Evolutionary conservation across 345 rosid genomes (phyloP).

Genomic region (Linum tenue): DNA sequence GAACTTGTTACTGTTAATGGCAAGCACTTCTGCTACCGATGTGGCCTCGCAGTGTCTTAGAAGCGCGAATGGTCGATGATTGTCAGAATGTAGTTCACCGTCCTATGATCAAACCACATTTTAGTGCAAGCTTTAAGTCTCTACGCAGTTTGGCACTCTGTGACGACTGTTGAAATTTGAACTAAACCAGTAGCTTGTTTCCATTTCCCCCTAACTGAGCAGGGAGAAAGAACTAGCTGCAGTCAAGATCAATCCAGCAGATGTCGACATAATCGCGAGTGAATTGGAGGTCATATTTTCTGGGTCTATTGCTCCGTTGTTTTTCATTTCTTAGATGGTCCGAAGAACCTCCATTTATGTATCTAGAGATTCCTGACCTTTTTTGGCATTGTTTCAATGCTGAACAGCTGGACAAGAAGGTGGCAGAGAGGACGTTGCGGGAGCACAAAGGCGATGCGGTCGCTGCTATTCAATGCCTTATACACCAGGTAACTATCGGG

Average conservation of each 20-base stretch:
- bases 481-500: slow-evolving; percentile 25
- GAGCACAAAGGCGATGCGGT: slow-evolving; percentile 97
- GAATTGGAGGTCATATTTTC: slow-evolving; percentile 70
- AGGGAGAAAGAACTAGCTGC: slow-evolving; percentile 96
- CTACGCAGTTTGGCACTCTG: too few relatives aligned
- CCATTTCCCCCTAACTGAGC: slow-evolving; percentile 2
- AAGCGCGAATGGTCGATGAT: too few relatives aligned
- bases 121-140: too few relatives aligned
- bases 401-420: slow-evolving; percentile 68
- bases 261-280: slow-evolving; percentile 77
- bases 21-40: too few relatives aligned
- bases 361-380: slow-evolving; percentile 12
- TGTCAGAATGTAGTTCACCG: too few relatives aligned
- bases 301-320: not conserved
- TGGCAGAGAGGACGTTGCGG: slow-evolving; percentile 84
- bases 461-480: slow-evolving; percentile 76
- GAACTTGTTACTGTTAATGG: too few relatives aligned
- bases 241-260: slow-evolving; percentile 88
- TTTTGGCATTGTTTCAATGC: slow-evolving; percentile 2
- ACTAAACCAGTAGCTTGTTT: not conserved
- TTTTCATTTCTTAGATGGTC: not conserved
- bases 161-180: too few relatives aligned
- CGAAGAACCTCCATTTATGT: not conserved
- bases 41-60: too few relatives aligned
- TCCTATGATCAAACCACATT: too few relatives aligned